These are phyloP conservation scores for Scytalidium sp. DNA, from an alignment of 2,329 filamentous ascomycete genomes.

Conservation along the genomic window DNA sequence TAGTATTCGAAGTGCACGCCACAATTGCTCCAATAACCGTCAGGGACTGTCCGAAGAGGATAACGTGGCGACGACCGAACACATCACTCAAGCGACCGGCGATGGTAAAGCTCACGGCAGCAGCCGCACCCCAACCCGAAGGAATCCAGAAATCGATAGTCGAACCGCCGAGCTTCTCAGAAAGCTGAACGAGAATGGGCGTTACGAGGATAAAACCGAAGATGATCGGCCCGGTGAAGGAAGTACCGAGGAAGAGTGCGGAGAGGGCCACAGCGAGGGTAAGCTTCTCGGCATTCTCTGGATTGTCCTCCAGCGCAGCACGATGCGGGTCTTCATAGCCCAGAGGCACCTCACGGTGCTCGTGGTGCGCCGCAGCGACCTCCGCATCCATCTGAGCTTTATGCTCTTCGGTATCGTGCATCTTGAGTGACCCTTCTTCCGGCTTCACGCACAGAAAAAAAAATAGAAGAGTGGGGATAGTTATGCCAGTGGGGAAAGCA, in stretches of 20 bases:
- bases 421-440: neutral
- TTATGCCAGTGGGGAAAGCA: neutral
- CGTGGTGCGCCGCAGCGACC: conserved; percentile 3
- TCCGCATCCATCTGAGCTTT: conserved; percentile 4
- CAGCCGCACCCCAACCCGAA: conserved; percentile 32
- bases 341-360: conserved; percentile 8
- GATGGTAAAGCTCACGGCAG: conserved; percentile 36
- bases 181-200: conserved; percentile 22
- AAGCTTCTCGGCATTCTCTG: conserved; percentile 13
- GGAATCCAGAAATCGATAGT: conserved; percentile 16
- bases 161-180: conserved; percentile 10
- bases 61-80: conserved; percentile 39
- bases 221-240: conserved; percentile 15
- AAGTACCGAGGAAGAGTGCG: conserved; percentile 14
- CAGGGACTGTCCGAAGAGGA: conserved; percentile 30
- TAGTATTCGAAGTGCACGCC: conserved; percentile 30
- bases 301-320: conserved; percentile 13
- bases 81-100: conserved; percentile 39
- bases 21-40: conserved; percentile 34
- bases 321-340: conserved; percentile 12
- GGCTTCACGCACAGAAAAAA: too few species aligned
- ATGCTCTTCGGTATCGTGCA: conserved; percentile 5
- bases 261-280: conserved; percentile 10
- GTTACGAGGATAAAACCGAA: conserved; percentile 21
- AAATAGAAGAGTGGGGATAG: neutral